phyloP scores from a whole-genome alignment of 2,329 filamentous ascomycete species.

The Aspergillus vadensis region DNA sequence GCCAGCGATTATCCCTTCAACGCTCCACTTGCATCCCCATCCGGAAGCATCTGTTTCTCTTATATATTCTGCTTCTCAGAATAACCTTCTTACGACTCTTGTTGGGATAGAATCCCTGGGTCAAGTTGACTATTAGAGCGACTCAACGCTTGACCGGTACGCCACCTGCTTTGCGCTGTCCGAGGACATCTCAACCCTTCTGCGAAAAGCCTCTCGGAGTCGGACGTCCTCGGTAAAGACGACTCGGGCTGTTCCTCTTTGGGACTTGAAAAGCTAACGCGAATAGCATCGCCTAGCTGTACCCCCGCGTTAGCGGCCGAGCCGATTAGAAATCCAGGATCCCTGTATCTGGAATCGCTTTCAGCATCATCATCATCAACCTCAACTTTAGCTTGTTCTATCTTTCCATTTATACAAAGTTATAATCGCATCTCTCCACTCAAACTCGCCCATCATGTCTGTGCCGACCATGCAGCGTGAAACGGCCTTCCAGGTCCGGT shows the following conservation, averaged over 20 bases:
- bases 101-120: not conserved
- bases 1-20: conserved; percentile 10
- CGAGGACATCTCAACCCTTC: conserved; percentile 1
- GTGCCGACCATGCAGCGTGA: conserved; percentile 44
- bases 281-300: not conserved
- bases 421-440: conserved; percentile 11
- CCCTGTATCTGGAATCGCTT: conserved; percentile 4
- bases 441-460: conserved; percentile 40
- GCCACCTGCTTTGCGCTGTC: conserved; percentile 17
- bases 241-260: not conserved
- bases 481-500: conserved; percentile 51
- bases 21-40: conserved; percentile 6
- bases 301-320: not conserved
- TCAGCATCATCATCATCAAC: not conserved
- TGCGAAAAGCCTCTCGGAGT: conserved; percentile 1
- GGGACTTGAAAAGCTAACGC: not conserved
- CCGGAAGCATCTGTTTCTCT: conserved; percentile 6
- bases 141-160: not conserved
- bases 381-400: not conserved
- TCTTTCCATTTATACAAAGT: not conserved
- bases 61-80: not conserved
- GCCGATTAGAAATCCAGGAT: conserved; percentile 2
- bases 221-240: not conserved
- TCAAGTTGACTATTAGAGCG: not conserved
- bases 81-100: not conserved